Base-by-base conservation (phyloP, 306 rosid genomes). In the Quercus wislizeni region DNA sequence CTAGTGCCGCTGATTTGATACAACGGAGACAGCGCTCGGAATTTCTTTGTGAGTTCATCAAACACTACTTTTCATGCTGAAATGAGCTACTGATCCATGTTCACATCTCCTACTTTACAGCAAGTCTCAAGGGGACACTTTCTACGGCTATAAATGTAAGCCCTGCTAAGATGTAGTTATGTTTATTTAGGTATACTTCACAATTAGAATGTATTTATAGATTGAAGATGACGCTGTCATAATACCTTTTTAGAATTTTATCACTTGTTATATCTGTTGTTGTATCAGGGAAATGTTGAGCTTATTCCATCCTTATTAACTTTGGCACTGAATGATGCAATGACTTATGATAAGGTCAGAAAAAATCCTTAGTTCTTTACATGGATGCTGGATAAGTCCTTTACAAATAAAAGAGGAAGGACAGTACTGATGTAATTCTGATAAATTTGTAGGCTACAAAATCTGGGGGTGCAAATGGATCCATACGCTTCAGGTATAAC, bases 391-490 rank as follows among this genome's bases (percentile, higher is more conserved):
- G 12, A 30, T 65, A 65, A 65, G 41, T 71, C 58, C 43, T 33
- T 74, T 74, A 54, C 13, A 17, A 76, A 51, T 41, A 54, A 68
- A 7, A 75, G 33, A 31, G 69, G 75, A 73, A 74, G 28, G 55
- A 57, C 38, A 79, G 43, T 76, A 64, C 70, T 86, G 75, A 84
- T 83, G 63, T 77, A 57, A 28, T 77, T 87, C 59, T 82, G 83
- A 82, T 70, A 74, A 84, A 84, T 83, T 81, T 90, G 87, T 85
- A 95, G 99, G 99, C 97, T 76, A 91, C 97, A 35, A 94, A 94
- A 91, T 74, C 97, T 0, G 99, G 99, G 35, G 99, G 97, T 17
- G 91, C 99, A 55, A 94, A 94, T 83, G 99, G 95, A 79, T 94
- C 99, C 46, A 90, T 94, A 78, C 81, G 97, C 79, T 85, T 95